Base-by-base conservation (phyloP, 2,329 filamentous ascomycete genomes). In the Metarhizium rileyi region DNA sequence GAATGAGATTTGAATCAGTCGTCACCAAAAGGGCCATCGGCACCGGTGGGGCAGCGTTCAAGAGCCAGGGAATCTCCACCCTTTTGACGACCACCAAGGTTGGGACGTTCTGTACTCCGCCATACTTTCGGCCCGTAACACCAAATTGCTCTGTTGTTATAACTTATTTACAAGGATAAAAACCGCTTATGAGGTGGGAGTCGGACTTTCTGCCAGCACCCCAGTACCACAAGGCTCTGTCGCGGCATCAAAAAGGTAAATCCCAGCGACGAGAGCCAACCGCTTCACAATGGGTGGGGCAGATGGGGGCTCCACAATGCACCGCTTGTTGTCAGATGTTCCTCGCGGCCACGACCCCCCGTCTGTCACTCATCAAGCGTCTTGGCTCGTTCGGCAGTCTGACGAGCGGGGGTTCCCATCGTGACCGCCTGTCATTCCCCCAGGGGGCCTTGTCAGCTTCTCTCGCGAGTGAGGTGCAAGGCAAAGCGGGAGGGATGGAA, bases 201-300 rank as follows among this genome's bases (percentile, higher is more conserved):
- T 47, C 40, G 27, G 30, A 47, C 45, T 47, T 47, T 35, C 45
- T 22, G 22, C 20, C 45, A 47, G 45, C 45, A 47, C 25, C 27
- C 22, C 22, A 18, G 5, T 8, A 35, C 22, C 25, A 40, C 45
- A 25, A 20, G 38, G 25, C 38, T 12, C 14, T 4, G 23, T 22
- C 38, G 38, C 38, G 38, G n/a, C 38, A 20, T 42, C 38, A 42
- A 42, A 40, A 33, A 23, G 18, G 22, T 22, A 42, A 42, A 42
- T 25, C 38, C 18, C 20, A 42, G 16, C n/a, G 22, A n/a, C 38
- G 12, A 23, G 20, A 18, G 22, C 38, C 20, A 42, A 42, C 25
- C 20, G 38, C 22, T 23, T 42, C 4, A 20, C 4, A 22, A n/a
- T n/a, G 23, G 38, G 38, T 22, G 38, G 38, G 12, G 38, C 18